Conservation (phyloP, 768 basidiomycete species). For the Boletus rubroflammeus region DNA sequence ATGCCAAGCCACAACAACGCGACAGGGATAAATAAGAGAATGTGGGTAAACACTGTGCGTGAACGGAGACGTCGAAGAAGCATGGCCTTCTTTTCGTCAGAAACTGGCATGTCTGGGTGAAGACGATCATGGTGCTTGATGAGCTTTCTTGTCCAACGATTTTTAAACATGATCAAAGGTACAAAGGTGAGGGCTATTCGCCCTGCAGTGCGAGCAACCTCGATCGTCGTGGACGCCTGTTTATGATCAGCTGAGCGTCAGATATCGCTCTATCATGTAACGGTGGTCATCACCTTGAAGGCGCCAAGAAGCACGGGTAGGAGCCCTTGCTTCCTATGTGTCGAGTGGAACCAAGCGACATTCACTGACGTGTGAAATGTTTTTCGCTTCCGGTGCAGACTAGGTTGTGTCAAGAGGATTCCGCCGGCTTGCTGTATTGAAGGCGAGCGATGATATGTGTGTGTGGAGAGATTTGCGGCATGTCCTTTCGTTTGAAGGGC, state of each 20-base stretch:
- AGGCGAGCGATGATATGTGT: neutral
- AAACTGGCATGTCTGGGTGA: constrained; percentile 40
- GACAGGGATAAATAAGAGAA: constrained; percentile 59
- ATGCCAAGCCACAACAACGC: constrained; percentile 65
- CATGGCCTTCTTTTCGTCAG: constrained; percentile 49
- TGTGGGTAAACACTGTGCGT: constrained; percentile 47
- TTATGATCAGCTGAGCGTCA: neutral
- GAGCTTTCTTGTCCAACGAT: constrained; percentile 45
- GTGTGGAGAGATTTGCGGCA: neutral
- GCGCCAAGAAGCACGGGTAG: constrained; percentile 56
- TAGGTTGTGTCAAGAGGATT: constrained; percentile 6
- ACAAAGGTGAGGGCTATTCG: constrained; percentile 74
- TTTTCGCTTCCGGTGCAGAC: constrained; percentile 3
- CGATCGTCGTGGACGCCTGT: constrained; percentile 72
- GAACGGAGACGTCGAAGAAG: constrained; percentile 47
- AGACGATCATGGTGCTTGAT: constrained; percentile 44
- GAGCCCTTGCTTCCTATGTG: constrained; percentile 32
- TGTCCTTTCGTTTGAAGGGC: neutral
- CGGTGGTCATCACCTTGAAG: constrained; percentile 48
- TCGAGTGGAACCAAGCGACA: constrained; percentile 40
- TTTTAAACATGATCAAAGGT: constrained; percentile 63
- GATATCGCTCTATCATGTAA: neutral
- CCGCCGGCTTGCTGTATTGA: constrained; percentile 1
- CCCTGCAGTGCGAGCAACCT: constrained; percentile 63
- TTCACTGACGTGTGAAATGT: neutral